Evolutionary conservation across 805 yeast species (phyloP), one percentile per base, ranked within the genome.

Genomic region (Barnettozyma siamensis): DNA sequence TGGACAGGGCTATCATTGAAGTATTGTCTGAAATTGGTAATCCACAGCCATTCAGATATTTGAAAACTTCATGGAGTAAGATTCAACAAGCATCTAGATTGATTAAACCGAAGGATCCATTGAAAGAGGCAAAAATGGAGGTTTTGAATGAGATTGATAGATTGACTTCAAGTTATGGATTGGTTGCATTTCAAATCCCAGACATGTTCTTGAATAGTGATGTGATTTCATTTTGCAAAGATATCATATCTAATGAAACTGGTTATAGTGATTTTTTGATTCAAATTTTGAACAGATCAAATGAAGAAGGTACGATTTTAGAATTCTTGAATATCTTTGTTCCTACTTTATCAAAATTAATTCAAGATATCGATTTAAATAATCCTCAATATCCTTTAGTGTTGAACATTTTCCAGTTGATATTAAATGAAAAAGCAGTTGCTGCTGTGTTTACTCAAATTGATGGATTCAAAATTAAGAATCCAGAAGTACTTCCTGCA

Each of bases 101-200:
- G 12, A 45, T 75, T 27, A 62, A 66, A 43, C 57, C 63, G 35
- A 72, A 70, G 50, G 70, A 72, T 43, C 57, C 65, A 4, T 43
- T 61, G 19, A 65, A 63, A 40, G 58, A 58, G 2, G 53, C 53
- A 13, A 75, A 76, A 45, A 29, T 65, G 2, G 53, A 51, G 6
- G 43, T 77, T 7, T 60, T 78, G 38, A 66, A 70, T 41, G 78
- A 77, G 43, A 62, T 75, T 19, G 69, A 74, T 35, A 59, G 73
- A 32, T 63, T 74, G 32, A 56, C 75, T 13, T 63, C 78, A 12
- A 78, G 83, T 20, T 85, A 80, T 59, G 88, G 86, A 0, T 64
- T 80, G 23, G 79, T 84, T 18, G 61, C 80, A 18, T 80, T 84
- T 54, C 87, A 80, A 58, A 73, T 79, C 3, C 81, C 84, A 9